A percentile compares a stretch with the other conserved stretches of the same genome.
Evolutionary conservation across 345 rosid species (phyloP).

Genomic region (Hypericum androsaemum): DNA sequence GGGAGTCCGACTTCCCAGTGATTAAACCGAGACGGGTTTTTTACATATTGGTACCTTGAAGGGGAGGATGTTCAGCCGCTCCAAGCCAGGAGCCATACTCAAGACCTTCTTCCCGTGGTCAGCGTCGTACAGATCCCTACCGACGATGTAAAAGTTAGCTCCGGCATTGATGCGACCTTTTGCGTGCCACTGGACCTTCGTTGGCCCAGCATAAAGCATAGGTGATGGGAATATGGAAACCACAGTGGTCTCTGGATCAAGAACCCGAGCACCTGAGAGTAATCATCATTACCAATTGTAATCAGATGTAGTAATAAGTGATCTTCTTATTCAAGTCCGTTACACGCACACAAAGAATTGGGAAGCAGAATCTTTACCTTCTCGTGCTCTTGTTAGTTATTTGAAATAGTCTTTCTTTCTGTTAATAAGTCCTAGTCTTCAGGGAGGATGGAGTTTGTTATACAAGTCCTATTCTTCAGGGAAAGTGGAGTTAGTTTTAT

Average conservation of each 20-base stretch:
- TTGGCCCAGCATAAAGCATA: constrained; percentile 98
- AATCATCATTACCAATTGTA: constrained; percentile 1
- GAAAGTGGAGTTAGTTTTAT: too few species aligned
- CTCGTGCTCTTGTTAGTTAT: too few species aligned
- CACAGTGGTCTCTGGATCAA: constrained; percentile 96
- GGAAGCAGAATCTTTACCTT: constrained; percentile 35
- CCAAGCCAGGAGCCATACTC: too few species aligned
- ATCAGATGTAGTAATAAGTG: too few species aligned
- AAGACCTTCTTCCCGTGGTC: constrained; percentile 97
- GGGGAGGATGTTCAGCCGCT: too few species aligned
- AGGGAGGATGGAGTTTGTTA: too few species aligned
- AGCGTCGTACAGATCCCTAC: constrained; percentile 96
- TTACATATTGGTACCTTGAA: too few species aligned
- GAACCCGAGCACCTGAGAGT: constrained; percentile 85
- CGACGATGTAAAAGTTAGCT: constrained; percentile 98
- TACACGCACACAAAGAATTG: background rate
- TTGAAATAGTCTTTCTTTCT: too few species aligned
- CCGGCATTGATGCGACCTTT: constrained; percentile 97
- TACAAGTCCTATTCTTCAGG: too few species aligned
- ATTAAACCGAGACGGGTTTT: background rate
- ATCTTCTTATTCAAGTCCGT: too few species aligned
- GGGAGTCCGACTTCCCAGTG: background rate
- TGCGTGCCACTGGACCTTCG: constrained; percentile 99
- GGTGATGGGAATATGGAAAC: constrained; percentile 98
- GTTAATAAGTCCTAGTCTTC: too few species aligned